Evolutionary conservation across 305 asterid species (phyloP).

Genomic region (Plantago lanceolata): DNA sequence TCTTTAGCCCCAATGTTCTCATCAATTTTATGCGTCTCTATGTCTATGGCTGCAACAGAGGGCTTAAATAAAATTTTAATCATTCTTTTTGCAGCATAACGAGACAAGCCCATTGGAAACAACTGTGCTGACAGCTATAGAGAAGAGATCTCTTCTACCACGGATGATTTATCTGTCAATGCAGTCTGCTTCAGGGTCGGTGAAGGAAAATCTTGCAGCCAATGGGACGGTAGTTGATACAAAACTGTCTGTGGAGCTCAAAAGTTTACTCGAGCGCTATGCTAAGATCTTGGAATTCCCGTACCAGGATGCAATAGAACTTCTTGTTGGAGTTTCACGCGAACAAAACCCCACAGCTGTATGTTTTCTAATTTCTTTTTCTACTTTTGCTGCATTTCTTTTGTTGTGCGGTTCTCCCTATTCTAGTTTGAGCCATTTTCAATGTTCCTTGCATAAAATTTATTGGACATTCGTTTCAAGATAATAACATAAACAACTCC

Average conservation of each 20-base stretch:
- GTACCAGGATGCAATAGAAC: conserved; percentile 77
- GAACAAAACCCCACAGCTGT: conserved; percentile 63
- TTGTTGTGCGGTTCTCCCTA: too few species aligned
- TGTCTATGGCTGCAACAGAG: not conserved
- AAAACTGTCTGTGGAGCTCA: conserved; percentile 64
- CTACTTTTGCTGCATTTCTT: conserved; percentile 13
- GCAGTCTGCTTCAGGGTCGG: conserved; percentile 64
- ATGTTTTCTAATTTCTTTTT: conserved; percentile 19
- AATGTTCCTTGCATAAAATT: not conserved
- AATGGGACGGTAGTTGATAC: conserved; percentile 61
- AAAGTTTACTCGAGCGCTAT: conserved; percentile 74
- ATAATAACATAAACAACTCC: too few species aligned
- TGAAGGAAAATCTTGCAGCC: conserved; percentile 67
- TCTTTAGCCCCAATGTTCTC: not conserved
- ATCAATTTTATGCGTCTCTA: conserved; percentile 2
- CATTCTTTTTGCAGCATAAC: conserved; percentile 36
- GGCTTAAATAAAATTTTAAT: conserved; percentile 19
- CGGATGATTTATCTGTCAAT: conserved; percentile 80
- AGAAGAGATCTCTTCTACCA: conserved; percentile 91
- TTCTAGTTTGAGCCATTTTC: not conserved
- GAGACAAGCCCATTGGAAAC: conserved; percentile 35
- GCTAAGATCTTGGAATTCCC: conserved; percentile 66
- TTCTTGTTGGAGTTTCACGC: conserved; percentile 57
- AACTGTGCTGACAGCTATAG: conserved; percentile 47
- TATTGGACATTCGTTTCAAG: not conserved